Conservation (phyloP, 352 stramenopile genomes). For the Pythium scleroteichum region DNA sequence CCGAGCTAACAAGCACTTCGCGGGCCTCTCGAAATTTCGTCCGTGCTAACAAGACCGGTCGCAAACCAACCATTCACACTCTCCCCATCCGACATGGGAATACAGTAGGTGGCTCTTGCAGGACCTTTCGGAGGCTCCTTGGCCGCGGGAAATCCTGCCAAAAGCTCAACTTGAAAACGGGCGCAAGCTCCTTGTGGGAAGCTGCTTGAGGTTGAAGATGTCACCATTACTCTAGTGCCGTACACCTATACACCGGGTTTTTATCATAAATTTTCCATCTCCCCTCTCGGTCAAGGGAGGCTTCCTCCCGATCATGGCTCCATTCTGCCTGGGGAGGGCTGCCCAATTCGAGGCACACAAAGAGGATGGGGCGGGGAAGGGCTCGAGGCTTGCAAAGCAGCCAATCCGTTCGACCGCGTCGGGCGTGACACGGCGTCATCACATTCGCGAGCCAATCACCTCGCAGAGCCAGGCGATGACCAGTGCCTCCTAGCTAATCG, state of each 20-base stretch:
- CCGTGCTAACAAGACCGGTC: too few relatives aligned
- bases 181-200: too few relatives aligned
- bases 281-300: neutral
- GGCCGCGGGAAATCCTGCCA: too few relatives aligned
- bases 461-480: constrained; percentile 14
- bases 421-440: constrained; percentile 26
- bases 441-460: constrained; percentile 23
- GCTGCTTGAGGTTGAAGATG: neutral
- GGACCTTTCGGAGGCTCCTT: too few relatives aligned
- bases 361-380: neutral
- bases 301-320: neutral
- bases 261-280: neutral
- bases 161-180: neutral
- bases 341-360: too few relatives aligned
- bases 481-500: constrained; percentile 21
- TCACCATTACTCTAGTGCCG: neutral
- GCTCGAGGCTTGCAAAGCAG: neutral
- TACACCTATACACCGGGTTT: neutral
- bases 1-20: too few relatives aligned
- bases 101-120: too few relatives aligned
- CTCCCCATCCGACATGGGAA: too few relatives aligned
- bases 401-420: constrained; percentile 15
- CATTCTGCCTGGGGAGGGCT: neutral
- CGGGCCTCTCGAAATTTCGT: too few relatives aligned
- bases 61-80: too few relatives aligned